A percentile compares a stretch with the other conserved stretches of the same genome.
These are phyloP conservation scores for Themeda triandra DNA, from an alignment of 176 grass and related monocot genomes.

Conservation along the genomic window DNA sequence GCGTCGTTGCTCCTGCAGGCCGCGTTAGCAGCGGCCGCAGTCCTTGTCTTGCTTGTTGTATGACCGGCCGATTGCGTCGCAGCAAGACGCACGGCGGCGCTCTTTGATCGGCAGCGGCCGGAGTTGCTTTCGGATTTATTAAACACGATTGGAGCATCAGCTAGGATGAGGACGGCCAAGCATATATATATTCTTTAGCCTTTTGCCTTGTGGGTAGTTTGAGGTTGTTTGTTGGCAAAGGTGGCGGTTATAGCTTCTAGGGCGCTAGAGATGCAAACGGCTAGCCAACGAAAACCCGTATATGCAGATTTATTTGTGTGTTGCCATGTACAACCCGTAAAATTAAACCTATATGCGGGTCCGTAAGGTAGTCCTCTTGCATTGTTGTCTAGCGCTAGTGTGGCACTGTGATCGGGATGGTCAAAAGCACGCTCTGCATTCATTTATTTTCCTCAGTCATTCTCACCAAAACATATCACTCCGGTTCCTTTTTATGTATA, in stretches of 20 bases:
- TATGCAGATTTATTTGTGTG: background rate
- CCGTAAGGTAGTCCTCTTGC: background rate
- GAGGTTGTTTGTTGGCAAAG: background rate
- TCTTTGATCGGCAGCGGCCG: constrained; percentile 8
- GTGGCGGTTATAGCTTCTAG: background rate
- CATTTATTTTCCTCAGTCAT: background rate
- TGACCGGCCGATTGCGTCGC: background rate
- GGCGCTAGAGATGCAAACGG: background rate
- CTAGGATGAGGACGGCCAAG: constrained; percentile 26
- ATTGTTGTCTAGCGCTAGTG: background rate
- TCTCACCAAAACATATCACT: constrained; percentile 1
- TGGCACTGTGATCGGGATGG: background rate
- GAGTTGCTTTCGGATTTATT: constrained; percentile 36
- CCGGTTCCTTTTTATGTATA: constrained; percentile 13
- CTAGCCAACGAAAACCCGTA: background rate
- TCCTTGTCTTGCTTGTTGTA: constrained; percentile 31
- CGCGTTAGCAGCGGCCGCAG: constrained; percentile 5
- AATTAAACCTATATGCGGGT: background rate
- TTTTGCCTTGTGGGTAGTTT: constrained; percentile 41
- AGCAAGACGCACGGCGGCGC: background rate
- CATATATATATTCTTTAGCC: constrained; percentile 32
- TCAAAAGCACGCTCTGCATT: constrained; percentile 24
- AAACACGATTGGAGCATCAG: constrained; percentile 16
- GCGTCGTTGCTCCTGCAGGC: constrained; percentile 30
- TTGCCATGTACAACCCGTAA: background rate